Conservation (phyloP, 257 asterid genomes). For the Solanum megistacrolobum region DNA sequence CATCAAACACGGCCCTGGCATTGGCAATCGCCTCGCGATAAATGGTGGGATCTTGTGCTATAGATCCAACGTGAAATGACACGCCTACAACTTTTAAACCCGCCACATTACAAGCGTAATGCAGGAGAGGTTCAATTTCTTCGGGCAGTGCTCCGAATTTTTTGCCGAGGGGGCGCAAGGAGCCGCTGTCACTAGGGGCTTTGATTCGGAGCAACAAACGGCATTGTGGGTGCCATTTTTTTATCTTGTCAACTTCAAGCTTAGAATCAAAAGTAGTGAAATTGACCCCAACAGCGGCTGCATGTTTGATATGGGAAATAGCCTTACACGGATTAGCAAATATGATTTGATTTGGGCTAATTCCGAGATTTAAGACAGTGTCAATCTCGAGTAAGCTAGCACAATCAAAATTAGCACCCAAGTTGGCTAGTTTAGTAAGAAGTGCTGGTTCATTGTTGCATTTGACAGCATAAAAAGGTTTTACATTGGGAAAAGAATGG, state of each 20-base stretch:
- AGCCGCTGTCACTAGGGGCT: not conserved
- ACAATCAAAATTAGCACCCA: slow-evolving; percentile 10
- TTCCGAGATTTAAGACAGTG: not conserved
- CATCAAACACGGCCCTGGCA: not conserved
- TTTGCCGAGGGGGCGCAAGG: not conserved
- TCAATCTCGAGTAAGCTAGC: slow-evolving; percentile 4
- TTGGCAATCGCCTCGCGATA: not conserved
- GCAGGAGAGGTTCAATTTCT: not conserved
- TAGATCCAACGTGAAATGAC: slow-evolving; percentile 2
- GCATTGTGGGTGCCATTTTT: not conserved
- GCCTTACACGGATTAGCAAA: slow-evolving; percentile 7
- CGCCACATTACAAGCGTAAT: not conserved
- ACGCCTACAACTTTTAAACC: slow-evolving; percentile 1
- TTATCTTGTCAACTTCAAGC: slow-evolving; percentile 1
- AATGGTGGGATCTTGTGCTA: not conserved
- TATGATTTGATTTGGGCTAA: not conserved
- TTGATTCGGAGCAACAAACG: not conserved
- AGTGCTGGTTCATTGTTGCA: not conserved
- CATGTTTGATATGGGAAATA: not conserved
- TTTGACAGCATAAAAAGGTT: not conserved
- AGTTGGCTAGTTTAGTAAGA: not conserved
- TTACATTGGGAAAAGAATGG: not conserved
- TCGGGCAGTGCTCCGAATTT: not conserved
- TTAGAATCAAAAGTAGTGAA: slow-evolving; percentile 3
- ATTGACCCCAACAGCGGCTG: not conserved